Evolutionary conservation across 2,329 filamentous ascomycete species (phyloP).

Genomic region (Paecilomyces sp.): DNA sequence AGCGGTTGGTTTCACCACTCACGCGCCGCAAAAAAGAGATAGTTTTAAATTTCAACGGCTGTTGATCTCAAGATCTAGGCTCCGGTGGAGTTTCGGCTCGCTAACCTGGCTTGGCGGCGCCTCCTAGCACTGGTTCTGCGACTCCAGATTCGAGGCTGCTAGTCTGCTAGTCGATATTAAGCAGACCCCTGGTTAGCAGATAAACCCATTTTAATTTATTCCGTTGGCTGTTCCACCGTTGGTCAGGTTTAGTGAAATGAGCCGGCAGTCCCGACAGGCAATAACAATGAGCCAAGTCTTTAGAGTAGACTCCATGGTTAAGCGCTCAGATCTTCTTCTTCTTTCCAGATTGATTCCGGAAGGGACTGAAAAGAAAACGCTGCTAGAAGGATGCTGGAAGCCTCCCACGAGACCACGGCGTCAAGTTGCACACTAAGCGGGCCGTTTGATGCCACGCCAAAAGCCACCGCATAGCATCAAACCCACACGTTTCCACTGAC

Average conservation of each 20-base stretch:
- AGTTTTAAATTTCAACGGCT: neutral
- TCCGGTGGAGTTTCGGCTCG: neutral
- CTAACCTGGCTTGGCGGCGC: neutral
- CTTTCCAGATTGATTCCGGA: neutral
- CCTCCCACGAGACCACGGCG: neutral
- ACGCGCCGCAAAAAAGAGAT: neutral
- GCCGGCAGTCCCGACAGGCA: neutral
- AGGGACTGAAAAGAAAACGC: neutral
- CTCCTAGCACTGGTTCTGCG: neutral
- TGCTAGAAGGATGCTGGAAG: too few species aligned
- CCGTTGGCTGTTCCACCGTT: neutral
- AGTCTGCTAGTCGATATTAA: neutral
- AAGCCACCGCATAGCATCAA: neutral
- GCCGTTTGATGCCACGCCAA: neutral
- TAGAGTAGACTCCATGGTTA: neutral
- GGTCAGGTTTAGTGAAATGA: neutral
- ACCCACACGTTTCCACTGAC: neutral
- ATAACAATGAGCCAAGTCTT: neutral
- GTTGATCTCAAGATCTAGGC: neutral
- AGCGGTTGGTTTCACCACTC: neutral
- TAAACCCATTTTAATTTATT: neutral
- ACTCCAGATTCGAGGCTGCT: neutral
- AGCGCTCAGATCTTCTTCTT: neutral
- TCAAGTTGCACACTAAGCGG: neutral
- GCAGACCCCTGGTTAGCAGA: neutral